Conservation (phyloP, 805 yeast genomes). For the Metschnikowia vanudenii region DNA sequence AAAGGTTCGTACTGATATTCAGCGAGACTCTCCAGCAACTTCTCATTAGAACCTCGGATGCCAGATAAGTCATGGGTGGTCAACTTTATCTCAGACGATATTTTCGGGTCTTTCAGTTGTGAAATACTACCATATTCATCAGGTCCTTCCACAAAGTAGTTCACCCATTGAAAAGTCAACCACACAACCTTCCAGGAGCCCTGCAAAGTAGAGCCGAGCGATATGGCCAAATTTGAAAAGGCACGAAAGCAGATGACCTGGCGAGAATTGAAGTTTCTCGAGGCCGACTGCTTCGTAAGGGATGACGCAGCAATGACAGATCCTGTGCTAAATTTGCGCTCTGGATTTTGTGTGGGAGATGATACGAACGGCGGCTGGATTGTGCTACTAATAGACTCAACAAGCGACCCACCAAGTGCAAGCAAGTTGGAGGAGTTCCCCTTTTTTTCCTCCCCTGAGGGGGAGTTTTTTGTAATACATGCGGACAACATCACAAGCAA, state of each 20-base stretch:
- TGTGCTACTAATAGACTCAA: conserved; percentile 48
- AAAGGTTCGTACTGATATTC: conserved; percentile 55
- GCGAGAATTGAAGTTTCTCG: conserved; percentile 50
- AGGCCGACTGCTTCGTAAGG: not conserved
- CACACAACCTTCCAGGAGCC: conserved; percentile 61
- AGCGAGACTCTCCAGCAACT: conserved; percentile 60
- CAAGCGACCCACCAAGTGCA: conserved; percentile 51
- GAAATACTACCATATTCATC: conserved; percentile 31
- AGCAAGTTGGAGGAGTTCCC: conserved; percentile 21
- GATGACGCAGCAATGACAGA: not conserved
- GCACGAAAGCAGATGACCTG: conserved; percentile 79
- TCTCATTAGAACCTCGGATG: conserved; percentile 56
- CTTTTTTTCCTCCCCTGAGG: conserved; percentile 4
- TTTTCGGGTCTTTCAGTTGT: conserved; percentile 33
- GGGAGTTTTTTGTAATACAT: conserved; percentile 40
- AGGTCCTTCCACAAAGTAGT: conserved; percentile 64
- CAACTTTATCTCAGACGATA: conserved; percentile 32
- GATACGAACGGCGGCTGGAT: conserved; percentile 25
- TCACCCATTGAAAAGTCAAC: conserved; percentile 76
- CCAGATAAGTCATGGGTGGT: conserved; percentile 46
- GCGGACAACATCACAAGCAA: conserved; percentile 29
- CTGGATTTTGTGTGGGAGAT: not conserved
- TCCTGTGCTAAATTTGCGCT: not conserved
- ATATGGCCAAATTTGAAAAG: conserved; percentile 67
- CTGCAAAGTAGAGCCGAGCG: conserved; percentile 74